Evolutionary conservation across 140 eudicot species (phyloP), one percentile per base, ranked within the genome.

Genomic region (Bidens hawaiensis): DNA sequence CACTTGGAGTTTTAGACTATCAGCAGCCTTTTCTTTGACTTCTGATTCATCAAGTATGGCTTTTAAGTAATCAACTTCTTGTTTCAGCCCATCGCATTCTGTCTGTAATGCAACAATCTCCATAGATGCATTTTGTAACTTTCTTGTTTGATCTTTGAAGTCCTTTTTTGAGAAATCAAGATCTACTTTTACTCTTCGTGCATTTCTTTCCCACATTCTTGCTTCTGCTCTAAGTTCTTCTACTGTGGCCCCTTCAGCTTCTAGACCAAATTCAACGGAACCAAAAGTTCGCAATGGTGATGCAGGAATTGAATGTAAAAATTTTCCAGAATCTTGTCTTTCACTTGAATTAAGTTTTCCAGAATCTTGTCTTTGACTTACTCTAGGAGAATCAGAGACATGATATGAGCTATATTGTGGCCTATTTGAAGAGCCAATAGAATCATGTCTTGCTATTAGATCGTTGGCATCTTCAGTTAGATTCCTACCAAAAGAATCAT

Each of bases 161-260:
- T 87, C 95, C 63, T 87, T 81, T 64, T 69, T 87, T 51, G 80
- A 69, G 36, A 46, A 60, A 34, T 86, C 90, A 26, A 71, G 47
- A 64, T 86, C 95, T 16, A 75, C 38, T 59, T 67, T 68, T 45
- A 74, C 61, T 52, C 74, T 87, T 15, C 81, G 79, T 64, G 95
- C 85, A 76, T 87, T 78, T 73, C 83, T 68, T 68, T 87, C 95
- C 95, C 95, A 83, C 82, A 76, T 83, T 66, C 75, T 84, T 31
- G 95, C 78, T 74, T 87, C 95, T 60, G 88, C 70, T 41, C 72
- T 67, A 21, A 78, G 77, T 65, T 83, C 91, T 66, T 83, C 85
- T 25, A 70, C 36, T 31, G 68, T 67, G 17, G 49, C 63, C 18
- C 76, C 83, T 51, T 73, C 81, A 13, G 71, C 21, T 40, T 79